These are phyloP conservation scores for Phytophthora sojae DNA, from an alignment of 352 stramenopile species.

Conservation along the genomic window DNA sequence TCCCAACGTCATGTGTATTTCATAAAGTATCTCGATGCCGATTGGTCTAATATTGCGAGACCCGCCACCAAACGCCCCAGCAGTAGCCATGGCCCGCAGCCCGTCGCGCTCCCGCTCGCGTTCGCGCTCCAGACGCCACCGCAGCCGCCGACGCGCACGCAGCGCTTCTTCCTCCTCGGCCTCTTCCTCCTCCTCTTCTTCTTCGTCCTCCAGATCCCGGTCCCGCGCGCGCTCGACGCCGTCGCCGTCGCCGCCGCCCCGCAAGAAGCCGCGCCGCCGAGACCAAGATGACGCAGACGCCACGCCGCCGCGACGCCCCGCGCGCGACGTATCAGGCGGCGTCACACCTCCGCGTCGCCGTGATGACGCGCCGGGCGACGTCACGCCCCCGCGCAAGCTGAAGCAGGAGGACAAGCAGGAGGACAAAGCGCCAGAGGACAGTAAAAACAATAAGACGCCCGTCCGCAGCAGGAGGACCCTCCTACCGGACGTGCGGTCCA, in stretches of 20 bases:
- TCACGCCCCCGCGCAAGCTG: slow-evolving; percentile 19
- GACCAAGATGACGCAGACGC: not conserved
- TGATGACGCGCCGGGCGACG: slow-evolving; percentile 6
- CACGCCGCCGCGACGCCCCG: slow-evolving; percentile 21
- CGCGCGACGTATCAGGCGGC: not conserved
- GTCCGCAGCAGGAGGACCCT: slow-evolving; percentile 21
- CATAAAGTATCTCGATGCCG: no score
- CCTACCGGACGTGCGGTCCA: slow-evolving; percentile 41
- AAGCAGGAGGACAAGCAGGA: slow-evolving; percentile 18
- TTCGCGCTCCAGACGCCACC: slow-evolving; percentile 19
- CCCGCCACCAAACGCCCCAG: not conserved
- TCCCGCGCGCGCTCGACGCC: slow-evolving; percentile 6
- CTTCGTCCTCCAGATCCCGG: slow-evolving; percentile 3
- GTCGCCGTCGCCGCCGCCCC: slow-evolving; percentile 34
- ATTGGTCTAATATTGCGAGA: no score
- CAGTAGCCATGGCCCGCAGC: slow-evolving; percentile 33
- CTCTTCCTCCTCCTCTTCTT: slow-evolving; percentile 25
- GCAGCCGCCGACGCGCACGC: slow-evolving; percentile 28
- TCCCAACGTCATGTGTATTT: no score
- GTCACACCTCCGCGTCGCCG: slow-evolving; percentile 6
- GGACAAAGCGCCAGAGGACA: slow-evolving; percentile 15
- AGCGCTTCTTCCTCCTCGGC: slow-evolving; percentile 11
- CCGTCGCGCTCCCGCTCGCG: slow-evolving; percentile 38
- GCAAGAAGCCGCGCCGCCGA: slow-evolving; percentile 34
- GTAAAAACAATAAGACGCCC: slow-evolving; percentile 15